Conservation (phyloP, 2,329 filamentous ascomycete genomes). For the Hymenoscyphus fructigenus region DNA sequence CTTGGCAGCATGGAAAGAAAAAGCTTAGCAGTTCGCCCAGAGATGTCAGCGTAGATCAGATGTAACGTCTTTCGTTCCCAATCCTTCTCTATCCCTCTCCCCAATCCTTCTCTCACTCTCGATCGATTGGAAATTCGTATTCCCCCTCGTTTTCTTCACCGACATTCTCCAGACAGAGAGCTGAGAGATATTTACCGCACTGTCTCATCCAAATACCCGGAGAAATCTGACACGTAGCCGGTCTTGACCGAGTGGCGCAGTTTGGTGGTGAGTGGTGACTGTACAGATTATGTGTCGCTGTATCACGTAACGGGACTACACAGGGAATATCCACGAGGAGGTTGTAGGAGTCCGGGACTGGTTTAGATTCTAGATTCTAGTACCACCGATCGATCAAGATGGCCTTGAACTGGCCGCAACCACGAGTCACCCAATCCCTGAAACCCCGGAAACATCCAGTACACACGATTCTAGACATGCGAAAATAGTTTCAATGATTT, state of each 20-base stretch:
- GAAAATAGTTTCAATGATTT: no score
- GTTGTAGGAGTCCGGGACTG: no score
- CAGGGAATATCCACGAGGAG: no score
- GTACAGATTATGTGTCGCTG: neutral
- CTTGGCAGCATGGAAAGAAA: neutral
- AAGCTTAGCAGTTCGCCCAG: neutral
- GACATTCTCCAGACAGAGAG: neutral
- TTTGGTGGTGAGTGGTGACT: neutral
- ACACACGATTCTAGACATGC: no score
- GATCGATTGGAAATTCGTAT: neutral
- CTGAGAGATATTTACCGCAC: no score
- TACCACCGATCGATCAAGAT: no score
- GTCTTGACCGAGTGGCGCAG: conserved; percentile 2
- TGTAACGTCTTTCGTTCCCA: neutral
- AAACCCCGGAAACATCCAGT: no score
- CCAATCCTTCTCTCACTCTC: neutral
- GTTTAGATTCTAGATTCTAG: no score
- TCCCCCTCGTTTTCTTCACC: neutral
- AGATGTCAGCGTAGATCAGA: neutral
- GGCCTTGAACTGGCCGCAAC: no score
- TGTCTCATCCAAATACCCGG: neutral
- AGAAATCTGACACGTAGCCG: neutral
- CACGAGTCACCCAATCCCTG: no score
- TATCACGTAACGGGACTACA: neutral
- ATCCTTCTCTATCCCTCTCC: neutral